These are phyloP conservation scores for Filobasidium floriforme DNA, from an alignment of 768 basidiomycete genomes.

Conservation along the genomic window DNA sequence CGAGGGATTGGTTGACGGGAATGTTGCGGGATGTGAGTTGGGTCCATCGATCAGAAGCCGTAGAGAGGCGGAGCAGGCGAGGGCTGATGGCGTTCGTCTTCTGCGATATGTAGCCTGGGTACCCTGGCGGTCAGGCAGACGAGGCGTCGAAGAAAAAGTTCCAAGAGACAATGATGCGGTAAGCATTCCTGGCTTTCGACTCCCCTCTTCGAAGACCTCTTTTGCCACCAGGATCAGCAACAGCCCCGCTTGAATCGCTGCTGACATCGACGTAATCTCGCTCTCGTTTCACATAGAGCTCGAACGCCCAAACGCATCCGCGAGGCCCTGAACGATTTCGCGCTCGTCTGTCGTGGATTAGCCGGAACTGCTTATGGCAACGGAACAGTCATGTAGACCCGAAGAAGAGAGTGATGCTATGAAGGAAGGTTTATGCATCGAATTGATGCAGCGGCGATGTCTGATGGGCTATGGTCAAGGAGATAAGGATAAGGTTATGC, in stretches of 20 bases:
- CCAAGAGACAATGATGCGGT: slow-evolving; percentile 38
- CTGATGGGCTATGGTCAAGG: too few relatives aligned
- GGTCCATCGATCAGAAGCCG: too few relatives aligned
- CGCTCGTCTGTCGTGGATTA: slow-evolving; percentile 70
- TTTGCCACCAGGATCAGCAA: too few relatives aligned
- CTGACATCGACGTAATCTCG: too few relatives aligned
- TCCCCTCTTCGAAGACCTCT: not conserved
- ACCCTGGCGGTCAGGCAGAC: slow-evolving; percentile 65
- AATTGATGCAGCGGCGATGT: too few relatives aligned
- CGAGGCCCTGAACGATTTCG: slow-evolving; percentile 81
- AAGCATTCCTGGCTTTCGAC: slow-evolving; percentile 24
- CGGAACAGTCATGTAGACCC: slow-evolving; percentile 49
- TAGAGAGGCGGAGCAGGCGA: too few relatives aligned
- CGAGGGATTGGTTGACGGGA: slow-evolving; percentile 63
- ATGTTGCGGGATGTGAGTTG: slow-evolving; percentile 51
- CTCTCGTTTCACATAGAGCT: slow-evolving; percentile 57
- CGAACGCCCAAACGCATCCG: slow-evolving; percentile 65
- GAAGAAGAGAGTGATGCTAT: too few relatives aligned
- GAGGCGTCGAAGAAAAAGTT: slow-evolving; percentile 71
- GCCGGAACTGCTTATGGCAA: slow-evolving; percentile 82
- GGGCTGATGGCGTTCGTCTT: not conserved
- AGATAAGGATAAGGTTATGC: too few relatives aligned
- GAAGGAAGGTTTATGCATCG: too few relatives aligned
- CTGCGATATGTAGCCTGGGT: slow-evolving; percentile 61
- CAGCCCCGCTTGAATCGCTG: not conserved